phyloP scores from a whole-genome alignment of 176 grass and related monocot genomes.

The Eleusine coracana region DNA sequence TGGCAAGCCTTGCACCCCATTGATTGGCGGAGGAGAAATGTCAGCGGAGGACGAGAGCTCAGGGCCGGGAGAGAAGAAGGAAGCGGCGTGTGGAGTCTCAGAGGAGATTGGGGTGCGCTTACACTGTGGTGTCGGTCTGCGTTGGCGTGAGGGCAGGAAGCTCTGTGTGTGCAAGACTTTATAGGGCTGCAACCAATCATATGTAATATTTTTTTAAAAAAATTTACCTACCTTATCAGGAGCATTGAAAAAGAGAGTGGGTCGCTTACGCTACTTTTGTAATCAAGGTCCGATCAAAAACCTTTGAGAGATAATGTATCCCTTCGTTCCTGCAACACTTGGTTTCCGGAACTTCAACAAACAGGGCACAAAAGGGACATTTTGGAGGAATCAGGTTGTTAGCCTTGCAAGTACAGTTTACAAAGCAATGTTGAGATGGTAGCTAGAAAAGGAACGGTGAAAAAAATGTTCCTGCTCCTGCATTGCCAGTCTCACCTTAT shows the following conservation, averaged over 20 bases:
- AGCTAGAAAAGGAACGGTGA: too few species aligned
- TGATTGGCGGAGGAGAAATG: constrained; percentile 9
- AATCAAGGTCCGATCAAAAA: background rate
- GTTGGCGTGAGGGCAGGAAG: constrained; percentile 25
- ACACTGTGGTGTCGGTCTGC: constrained; percentile 54
- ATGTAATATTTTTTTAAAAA: background rate
- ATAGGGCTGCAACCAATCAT: constrained; percentile 32
- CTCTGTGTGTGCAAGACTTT: constrained; percentile 18
- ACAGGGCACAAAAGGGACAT: background rate
- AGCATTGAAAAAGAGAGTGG: constrained; percentile 21
- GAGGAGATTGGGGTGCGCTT: background rate
- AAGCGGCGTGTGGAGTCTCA: background rate
- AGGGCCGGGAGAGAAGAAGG: too few species aligned
- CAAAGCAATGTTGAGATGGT: background rate
- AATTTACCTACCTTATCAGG: background rate
- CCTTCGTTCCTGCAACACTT: background rate
- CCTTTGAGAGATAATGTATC: background rate
- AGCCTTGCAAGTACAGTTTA: background rate
- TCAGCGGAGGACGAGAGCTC: background rate
- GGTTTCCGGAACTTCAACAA: background rate
- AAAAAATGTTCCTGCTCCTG: background rate
- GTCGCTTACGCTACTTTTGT: background rate
- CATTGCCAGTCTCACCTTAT: background rate
- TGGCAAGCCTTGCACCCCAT: constrained; percentile 88
- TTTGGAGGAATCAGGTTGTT: background rate